phyloP scores from a whole-genome alignment of 1,284 basidiomycete genomes.

The Schizopora paradoxa region DNA sequence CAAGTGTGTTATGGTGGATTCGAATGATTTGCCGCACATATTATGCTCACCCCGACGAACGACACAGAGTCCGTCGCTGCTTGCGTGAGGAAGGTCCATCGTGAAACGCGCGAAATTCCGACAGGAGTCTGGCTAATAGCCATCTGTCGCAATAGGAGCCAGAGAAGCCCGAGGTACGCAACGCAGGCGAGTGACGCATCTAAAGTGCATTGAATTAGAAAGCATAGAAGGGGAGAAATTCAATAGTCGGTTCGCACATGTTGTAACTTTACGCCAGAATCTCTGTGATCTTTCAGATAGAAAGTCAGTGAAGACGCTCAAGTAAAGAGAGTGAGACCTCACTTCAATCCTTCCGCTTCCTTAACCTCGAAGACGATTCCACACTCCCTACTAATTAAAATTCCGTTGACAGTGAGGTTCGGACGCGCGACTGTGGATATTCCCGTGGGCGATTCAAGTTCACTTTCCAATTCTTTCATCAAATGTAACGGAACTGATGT shows the following conservation, averaged over 20 bases:
- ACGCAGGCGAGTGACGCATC: constrained; percentile 69
- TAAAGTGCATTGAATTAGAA: constrained; percentile 27
- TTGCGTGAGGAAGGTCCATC: constrained; percentile 77
- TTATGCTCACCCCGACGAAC: constrained; percentile 56
- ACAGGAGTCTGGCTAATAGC: constrained; percentile 73
- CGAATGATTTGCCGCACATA: neutral
- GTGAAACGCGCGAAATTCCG: constrained; percentile 70
- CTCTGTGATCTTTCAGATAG: constrained; percentile 41
- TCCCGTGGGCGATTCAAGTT: constrained; percentile 68
- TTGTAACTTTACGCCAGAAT: constrained; percentile 78
- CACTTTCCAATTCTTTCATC: constrained; percentile 66
- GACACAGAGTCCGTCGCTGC: constrained; percentile 74
- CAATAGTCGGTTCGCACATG: constrained; percentile 51
- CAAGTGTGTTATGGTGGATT: constrained; percentile 3
- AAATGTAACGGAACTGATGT: constrained; percentile 43
- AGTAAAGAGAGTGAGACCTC: constrained; percentile 15
- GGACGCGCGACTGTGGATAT: constrained; percentile 52
- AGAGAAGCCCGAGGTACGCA: constrained; percentile 62
- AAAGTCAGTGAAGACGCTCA: constrained; percentile 10
- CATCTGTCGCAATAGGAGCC: constrained; percentile 69
- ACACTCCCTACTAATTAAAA: constrained; percentile 74
- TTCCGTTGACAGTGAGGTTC: constrained; percentile 51
- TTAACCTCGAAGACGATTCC: constrained; percentile 66
- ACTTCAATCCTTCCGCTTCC: constrained; percentile 66
- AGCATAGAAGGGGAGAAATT: constrained; percentile 3